These are phyloP conservation scores for Trametes gibbosa DNA, from an alignment of 768 basidiomycete genomes.

Conservation along the genomic window DNA sequence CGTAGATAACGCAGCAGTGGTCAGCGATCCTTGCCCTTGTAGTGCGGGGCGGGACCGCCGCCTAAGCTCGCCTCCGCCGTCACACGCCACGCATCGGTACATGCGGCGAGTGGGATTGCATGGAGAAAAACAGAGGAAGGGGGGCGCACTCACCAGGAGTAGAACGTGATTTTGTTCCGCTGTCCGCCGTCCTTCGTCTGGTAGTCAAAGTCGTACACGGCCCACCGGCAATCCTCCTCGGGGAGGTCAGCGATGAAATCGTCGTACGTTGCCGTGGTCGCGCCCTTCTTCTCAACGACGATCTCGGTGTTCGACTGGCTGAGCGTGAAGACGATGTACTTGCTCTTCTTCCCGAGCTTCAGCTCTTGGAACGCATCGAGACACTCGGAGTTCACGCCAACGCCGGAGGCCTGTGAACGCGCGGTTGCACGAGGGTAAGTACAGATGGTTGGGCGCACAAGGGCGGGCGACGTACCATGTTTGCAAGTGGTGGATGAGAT, in stretches of 20 bases:
- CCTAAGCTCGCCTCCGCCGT: background rate
- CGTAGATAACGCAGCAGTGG: slow-evolving; percentile 11
- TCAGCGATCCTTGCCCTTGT: slow-evolving; percentile 1
- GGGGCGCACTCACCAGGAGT: slow-evolving; percentile 73
- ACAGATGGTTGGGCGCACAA: background rate
- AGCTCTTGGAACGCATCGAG: slow-evolving; percentile 59
- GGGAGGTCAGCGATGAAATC: slow-evolving; percentile 75
- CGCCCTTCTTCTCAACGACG: slow-evolving; percentile 66
- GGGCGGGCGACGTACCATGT: slow-evolving; percentile 18
- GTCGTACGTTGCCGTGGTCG: slow-evolving; percentile 51
- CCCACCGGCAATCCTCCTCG: slow-evolving; percentile 75
- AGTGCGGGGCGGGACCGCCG: background rate
- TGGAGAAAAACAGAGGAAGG: background rate
- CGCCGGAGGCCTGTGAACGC: slow-evolving; percentile 57
- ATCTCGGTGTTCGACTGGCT: slow-evolving; percentile 66
- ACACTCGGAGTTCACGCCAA: slow-evolving; percentile 58
- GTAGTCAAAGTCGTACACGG: slow-evolving; percentile 90
- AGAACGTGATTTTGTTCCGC: slow-evolving; percentile 84
- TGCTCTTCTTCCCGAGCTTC: slow-evolving; percentile 73
- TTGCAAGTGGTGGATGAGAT: background rate
- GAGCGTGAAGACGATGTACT: slow-evolving; percentile 82
- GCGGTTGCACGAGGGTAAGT: background rate
- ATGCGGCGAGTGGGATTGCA: background rate
- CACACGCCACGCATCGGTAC: background rate
- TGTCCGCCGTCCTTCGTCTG: slow-evolving; percentile 69